These are phyloP conservation scores for Amylostereum areolatum DNA, from an alignment of 1,284 basidiomycete genomes.

Conservation along the genomic window DNA sequence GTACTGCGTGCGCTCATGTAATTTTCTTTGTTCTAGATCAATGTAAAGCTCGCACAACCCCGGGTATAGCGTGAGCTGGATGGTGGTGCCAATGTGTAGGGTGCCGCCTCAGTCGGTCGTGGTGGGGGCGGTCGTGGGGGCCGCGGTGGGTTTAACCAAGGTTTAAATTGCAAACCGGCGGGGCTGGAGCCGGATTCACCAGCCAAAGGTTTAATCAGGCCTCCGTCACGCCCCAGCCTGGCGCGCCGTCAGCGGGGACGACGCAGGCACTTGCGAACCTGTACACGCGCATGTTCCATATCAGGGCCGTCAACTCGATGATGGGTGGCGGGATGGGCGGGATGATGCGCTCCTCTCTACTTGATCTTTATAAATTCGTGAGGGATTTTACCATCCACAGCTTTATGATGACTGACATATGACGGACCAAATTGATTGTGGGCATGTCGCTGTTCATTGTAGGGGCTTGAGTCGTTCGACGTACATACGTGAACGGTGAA, in stretches of 20 bases:
- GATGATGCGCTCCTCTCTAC: too few relatives aligned
- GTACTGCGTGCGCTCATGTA: conserved; percentile 1
- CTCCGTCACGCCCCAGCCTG: conserved; percentile 8
- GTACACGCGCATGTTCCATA: conserved; percentile 79
- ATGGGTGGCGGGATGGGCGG: conserved; percentile 39
- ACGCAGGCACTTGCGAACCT: conserved; percentile 74
- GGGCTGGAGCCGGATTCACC: not conserved
- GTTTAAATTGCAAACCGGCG: not conserved
- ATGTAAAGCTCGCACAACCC: conserved; percentile 91
- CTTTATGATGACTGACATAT: too few relatives aligned
- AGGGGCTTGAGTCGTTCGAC: too few relatives aligned
- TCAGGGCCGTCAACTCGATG: conserved; percentile 52
- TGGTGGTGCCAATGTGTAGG: conserved; percentile 23
- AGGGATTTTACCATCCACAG: too few relatives aligned
- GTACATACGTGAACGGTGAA: too few relatives aligned
- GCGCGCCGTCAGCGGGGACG: conserved; percentile 33
- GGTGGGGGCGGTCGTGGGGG: conserved; percentile 18
- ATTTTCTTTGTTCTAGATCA: conserved; percentile 54
- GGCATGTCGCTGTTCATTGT: too few relatives aligned
- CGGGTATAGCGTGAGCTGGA: conserved; percentile 69
- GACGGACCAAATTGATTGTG: too few relatives aligned
- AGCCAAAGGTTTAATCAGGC: conserved; percentile 18
- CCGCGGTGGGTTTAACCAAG: conserved; percentile 22
- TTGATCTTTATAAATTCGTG: too few relatives aligned
- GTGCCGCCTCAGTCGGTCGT: conserved; percentile 10